These are phyloP conservation scores for Yarrowia sp. DNA, from an alignment of 805 yeast species.

Conservation along the genomic window DNA sequence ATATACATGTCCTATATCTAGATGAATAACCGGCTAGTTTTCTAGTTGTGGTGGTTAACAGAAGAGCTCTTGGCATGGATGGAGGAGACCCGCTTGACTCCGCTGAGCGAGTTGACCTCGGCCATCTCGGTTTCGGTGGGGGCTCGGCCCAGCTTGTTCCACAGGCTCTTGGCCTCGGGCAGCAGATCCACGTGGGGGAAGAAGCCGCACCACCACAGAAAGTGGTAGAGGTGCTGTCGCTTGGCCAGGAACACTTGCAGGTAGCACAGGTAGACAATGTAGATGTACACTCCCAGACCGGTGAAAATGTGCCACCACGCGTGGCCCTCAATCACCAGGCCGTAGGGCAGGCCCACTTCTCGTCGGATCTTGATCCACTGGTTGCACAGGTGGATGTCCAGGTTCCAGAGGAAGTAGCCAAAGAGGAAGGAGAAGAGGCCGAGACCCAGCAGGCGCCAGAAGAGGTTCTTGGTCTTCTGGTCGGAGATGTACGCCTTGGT, in stretches of 20 bases:
- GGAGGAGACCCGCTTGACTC: constrained; percentile 11
- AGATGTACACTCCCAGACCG: constrained; percentile 86
- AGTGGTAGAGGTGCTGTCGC: constrained; percentile 60
- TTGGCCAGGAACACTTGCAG: constrained; percentile 71
- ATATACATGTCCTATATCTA: constrained; percentile 22
- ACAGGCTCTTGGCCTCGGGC: constrained; percentile 34
- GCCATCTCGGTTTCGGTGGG: constrained; percentile 36
- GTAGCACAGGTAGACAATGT: constrained; percentile 79
- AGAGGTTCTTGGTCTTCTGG: constrained; percentile 54
- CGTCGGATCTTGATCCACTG: constrained; percentile 66
- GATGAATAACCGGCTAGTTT: not conserved
- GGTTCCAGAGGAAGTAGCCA: constrained; percentile 88
- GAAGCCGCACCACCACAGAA: constrained; percentile 65
- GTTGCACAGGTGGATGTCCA: constrained; percentile 81
- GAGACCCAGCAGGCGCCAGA: constrained; percentile 62
- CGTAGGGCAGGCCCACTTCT: constrained; percentile 78
- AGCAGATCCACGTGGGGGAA: constrained; percentile 55
- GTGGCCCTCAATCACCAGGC: constrained; percentile 86
- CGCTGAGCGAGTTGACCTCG: constrained; percentile 20
- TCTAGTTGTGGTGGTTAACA: constrained; percentile 27
- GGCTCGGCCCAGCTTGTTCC: constrained; percentile 34
- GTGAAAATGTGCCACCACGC: constrained; percentile 88
- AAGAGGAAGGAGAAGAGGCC: constrained; percentile 69
- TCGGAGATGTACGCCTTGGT: constrained; percentile 63
- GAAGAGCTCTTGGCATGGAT: constrained; percentile 33